Evolutionary conservation across 768 basidiomycete species (phyloP), one percentile per base, ranked within the genome.

Genomic region (Panus rudis): DNA sequence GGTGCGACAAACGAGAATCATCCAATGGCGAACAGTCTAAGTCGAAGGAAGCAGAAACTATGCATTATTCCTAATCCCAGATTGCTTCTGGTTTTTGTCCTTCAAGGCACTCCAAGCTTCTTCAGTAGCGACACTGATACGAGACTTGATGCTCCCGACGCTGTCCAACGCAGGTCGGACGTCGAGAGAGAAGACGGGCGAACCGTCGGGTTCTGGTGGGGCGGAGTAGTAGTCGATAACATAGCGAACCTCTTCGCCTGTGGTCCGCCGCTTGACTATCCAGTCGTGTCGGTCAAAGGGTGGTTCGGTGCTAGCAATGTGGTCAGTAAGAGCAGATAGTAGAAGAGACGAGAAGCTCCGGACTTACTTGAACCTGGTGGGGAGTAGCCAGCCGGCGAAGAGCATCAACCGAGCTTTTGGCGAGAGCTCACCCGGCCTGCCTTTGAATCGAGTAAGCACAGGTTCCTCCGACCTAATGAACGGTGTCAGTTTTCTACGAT

Each of bases 221-320:
- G 91, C 92, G 37, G 89, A 87, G 64, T 98, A 98, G 66, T 99
- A 99, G 69, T 99, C 96, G 54, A 99, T 98, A 37, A 99, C 87
- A 63, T 99, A 94, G 59, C 90, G 85, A 40, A 91, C 83, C 63
- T 91, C 85, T 52, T 87, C 78, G 14, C 86, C 81, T 1, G 84
- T 81, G 30, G 69, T 68, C 24, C 83, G 80, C 40, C 94, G 81
- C 23, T 84, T 84, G 42, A 99, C 75, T 41, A 96, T 66, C 96
- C 96, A 99, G 67, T 99, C 96, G 61, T 99, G 96, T 16, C 64
- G 61, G 48, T 99, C 96, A 58, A 99, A 98, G 1, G 94, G 96
- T 4, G 91, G 88, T 57, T 92, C 86, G 31, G 80, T 71, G 65
- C 93, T 98, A 55, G 42, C 37, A 37, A 37, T 39, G 19, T 30